These are phyloP conservation scores for Petunia axillaris DNA, from an alignment of 257 asterid genomes.

Conservation along the genomic window DNA sequence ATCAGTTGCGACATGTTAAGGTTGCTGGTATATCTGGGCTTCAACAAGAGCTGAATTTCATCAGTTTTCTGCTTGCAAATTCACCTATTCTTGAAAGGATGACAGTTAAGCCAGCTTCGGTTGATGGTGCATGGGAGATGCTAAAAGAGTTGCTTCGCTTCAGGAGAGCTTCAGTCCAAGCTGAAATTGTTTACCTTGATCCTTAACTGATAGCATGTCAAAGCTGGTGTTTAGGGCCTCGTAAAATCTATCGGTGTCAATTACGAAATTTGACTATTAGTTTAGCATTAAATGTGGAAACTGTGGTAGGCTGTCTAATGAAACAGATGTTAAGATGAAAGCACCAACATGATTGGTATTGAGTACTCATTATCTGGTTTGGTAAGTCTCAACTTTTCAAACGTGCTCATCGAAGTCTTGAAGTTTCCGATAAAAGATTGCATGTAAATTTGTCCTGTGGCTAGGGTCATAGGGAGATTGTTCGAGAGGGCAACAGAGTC, in stretches of 20 bases:
- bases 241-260: background rate
- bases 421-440: background rate
- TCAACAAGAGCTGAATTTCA: slow-evolving; percentile 69
- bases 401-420: background rate
- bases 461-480: background rate
- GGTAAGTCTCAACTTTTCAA: background rate
- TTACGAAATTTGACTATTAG: background rate
- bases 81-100: slow-evolving; percentile 78
- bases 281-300: slow-evolving; percentile 13
- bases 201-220: slow-evolving; percentile 42
- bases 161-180: slow-evolving; percentile 74
- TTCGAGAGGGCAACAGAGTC: background rate
- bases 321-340: slow-evolving; percentile 17
- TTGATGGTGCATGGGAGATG: slow-evolving; percentile 73
- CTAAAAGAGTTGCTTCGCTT: slow-evolving; percentile 79
- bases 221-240: background rate
- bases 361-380: background rate
- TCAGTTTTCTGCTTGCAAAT: slow-evolving; percentile 71
- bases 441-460: background rate
- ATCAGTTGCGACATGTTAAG: slow-evolving; percentile 66
- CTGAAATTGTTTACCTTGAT: slow-evolving; percentile 71
- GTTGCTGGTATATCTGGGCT: slow-evolving; percentile 68
- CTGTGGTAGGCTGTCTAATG: background rate
- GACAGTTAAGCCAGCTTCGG: slow-evolving; percentile 72
- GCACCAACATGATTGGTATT: background rate